Evolutionary conservation across 2,329 filamentous ascomycete genomes (phyloP), one percentile per base, ranked within the genome.

Genomic region (Beauveria rudraprayagi): DNA sequence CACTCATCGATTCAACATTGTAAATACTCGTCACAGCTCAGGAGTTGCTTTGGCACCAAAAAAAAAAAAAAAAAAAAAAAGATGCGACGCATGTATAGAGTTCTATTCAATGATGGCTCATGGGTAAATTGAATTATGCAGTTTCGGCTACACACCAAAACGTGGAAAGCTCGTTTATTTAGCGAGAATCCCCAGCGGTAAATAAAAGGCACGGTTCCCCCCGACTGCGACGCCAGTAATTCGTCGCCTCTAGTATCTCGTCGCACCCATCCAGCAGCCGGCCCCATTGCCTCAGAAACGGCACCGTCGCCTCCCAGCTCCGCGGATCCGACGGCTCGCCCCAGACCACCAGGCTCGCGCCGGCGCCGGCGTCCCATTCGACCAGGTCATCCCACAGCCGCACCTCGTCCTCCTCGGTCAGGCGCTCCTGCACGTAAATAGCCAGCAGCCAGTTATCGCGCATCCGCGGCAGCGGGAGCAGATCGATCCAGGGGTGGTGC

Each of bases 231-330:
- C 44, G 44, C 72, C 73, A 74, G 40, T 68, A 65, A 64, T 76
- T 75, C 6, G 73, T 75, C 40, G 68, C 67, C n/a, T 69, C 65
- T 5, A 77, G 54, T 3, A 77, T 63, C 28, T 77, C 73, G 0
- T 63, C 59, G 57, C 75, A 78, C 0, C 71, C 75, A 5, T 63
- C 64, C 1, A 77, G 34, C 30, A 77, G 57, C 66, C 70, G 71
- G 2, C 63, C 68, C 76, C 77, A 83, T 63, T 79, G 80, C 37
- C 69, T 67, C 11, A 77, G 63, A 62, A 83, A 82, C 0, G 62
- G 55, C n/a, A 74, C 71, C 0, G 73, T 79, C 1, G 77, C 69
- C 64, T 83, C 80, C 80, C 79, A 83, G 11, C 72, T 76, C 0
- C 63, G 62, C 3, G 72, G 62, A 59, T 81, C 72, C 72, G 73